Base-by-base conservation (phyloP, 208 protist genomes). In the Paratrypanosoma confusum region DNA sequence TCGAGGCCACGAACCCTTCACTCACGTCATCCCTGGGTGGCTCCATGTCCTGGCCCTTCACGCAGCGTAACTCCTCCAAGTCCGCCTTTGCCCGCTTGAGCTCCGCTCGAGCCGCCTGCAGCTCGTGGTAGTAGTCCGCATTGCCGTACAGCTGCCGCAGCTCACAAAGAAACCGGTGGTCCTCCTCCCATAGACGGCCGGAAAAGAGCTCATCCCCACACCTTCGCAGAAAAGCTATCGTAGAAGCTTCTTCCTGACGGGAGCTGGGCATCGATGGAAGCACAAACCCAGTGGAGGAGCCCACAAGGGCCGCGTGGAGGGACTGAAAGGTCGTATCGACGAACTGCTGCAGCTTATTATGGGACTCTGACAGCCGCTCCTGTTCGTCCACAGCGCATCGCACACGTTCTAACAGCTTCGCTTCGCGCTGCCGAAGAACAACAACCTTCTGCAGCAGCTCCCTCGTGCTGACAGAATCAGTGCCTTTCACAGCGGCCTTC, bases 361-460 rank as follows among this genome's bases (percentile, higher is more conserved):
- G 61, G 0, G 63, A 57, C 3, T 51, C 42, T 3, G 42, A 39
- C 4, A 64, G 49, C 25, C 87, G 74, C 39, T 83, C 65, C 20
- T 71, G 69, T 16, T 66, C 52, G 13, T 57, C 57, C 31, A 71
- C 46, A 1, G 67, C 73, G 34, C 74, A 62, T 6, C 79, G 83
- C 39, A 93, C 48, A n/a, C 80, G 72, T 37, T 84, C 65, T 5
- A 89, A 54, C 6, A 93, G 66, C 28, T 69, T 81, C 1, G 65
- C 67, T 45, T 93, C 83, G 29, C 83, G 72, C 13, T 73, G 72
- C 23, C 83, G 65, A 38, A 93, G 55, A 4, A 89, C 40, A 32
- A 93, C 77, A 23, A 93, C 73, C 34, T 87, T 87, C 26, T 89
- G 80, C 34, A 89, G 35, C 26, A 86, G 49, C 61, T 87, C 74